Base-by-base conservation (phyloP, 768 basidiomycete genomes). In the Clitopilus passeckerianus region DNA sequence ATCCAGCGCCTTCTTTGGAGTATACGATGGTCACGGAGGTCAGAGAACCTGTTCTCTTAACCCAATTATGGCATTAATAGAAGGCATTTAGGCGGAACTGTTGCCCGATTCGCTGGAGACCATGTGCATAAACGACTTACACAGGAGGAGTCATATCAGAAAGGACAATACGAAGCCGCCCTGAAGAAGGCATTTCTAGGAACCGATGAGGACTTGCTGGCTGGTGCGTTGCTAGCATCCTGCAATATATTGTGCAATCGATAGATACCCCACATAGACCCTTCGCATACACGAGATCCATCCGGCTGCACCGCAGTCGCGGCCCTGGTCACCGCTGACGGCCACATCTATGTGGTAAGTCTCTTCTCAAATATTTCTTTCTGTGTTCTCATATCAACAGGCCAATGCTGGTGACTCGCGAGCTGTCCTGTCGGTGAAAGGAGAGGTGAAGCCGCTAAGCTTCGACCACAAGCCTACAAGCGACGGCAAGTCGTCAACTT, bases 1-100 rank as follows among this genome's bases (percentile, higher is more conserved):
- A 37, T 75, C 77, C 5, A 90, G 88, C 70, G 82, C 91, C 0
- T 95, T 98, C 76, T 97, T 98, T 67, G 96, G 91, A 27, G 95
- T 99, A 1, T 98, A 97, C 69, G 97, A 99, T 75, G 97, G 97
- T 30, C 97, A 99, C 70, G 97, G 97, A 61, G 97, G 96, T 93
- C 68, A 64, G 84, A 22, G 53, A 27, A 52, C 65, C 46, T 41
- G 34, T 43, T 54, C 54, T 55, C 33, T 30, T 5, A 24, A 22
- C 57, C n/a, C 41, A 54, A 64, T 67, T 12, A 54, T 37, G 57
- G 60, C 33, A 5, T 34, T 30, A 8, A 55, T 59, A 55, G 62
- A 35, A 41, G 34, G 53, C 24, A 34, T 58, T 4, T 3, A 96
- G 94, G 94, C 37, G 81, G 86, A 27, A 82, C 87, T 5, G 91